Base-by-base conservation (phyloP, 495 filamentous ascomycete species). In the Talaromyces trachyspermus region DNA sequence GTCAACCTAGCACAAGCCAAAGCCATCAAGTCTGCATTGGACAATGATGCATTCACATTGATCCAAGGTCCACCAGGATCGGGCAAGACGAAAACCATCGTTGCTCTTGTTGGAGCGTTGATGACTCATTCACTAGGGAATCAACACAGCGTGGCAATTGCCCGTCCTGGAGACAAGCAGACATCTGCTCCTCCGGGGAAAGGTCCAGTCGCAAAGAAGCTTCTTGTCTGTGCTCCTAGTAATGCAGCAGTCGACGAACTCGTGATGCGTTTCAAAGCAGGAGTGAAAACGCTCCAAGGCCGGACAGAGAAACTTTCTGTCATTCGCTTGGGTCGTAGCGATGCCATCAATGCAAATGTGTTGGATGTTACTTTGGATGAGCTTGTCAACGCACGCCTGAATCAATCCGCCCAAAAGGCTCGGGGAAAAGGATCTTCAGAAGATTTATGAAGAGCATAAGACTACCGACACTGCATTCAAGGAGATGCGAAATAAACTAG, bases 201-300 rank as follows among this genome's bases (percentile, higher is more conserved):
- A 26, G 48, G 66, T n/a, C 60, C 56, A 2, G 57, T 60, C n/a
- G 63, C 71, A 20, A 95, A 90, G 66, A 98, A 97, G 60, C 74
- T 98, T 18, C 76, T 98, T 25, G 84, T 98, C 18, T 98, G 92
- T 55, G 92, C 92, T 19, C 92, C 92, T 19, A 95, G 88, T 73
- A 98, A 98, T 61, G 92, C 92, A 4, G 92, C 92, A 19, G 92
- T 97, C 2, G 92, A 98, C 60, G 92, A 98, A 63, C 65, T 98
- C 44, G 92, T 98, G 11, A 80, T 96, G 62, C 81, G 92, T 65
- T 80, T 98, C 55, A 96, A 92, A 66, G 69, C 83, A 40, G 92
- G 92, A 3, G 76, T 97, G 37, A 95, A 83, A 57, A 89, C 86
- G 0, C 67, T 77, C 43, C 78, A 77, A 33, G 94, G 94, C 0